Evolutionary conservation across 192 early-diverging fungal species (phyloP), one percentile per base, ranked within the genome.

Genomic region (Coemansia sp.): DNA sequence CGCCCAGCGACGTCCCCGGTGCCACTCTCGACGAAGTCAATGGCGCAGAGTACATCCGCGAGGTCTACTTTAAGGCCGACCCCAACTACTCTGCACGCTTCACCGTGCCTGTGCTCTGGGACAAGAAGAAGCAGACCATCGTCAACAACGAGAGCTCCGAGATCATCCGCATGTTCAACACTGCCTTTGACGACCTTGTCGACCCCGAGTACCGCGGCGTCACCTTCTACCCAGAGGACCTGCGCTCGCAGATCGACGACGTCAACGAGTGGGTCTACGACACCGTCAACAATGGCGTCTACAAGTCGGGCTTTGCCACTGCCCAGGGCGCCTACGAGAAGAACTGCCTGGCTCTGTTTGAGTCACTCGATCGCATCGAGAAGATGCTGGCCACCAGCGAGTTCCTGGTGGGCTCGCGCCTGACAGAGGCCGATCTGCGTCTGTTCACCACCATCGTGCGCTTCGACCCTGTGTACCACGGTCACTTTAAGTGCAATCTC

Each of bases 51-150:
- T 87, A 82, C 67, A 53, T 96, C 24, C 78, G 85, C 18, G 94
- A 98, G 30, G 35, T 98, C 10, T 98, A 98, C 77, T 88, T 88
- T 76, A 95, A 93, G 79, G 91, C 87, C 8, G 77, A 92, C 36
- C 81, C 87, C 13, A 73, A 89, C 44, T 93, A 92, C 51, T 38
- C 55, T 2, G 67, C 64, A 19, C 81, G 86, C 18, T 88, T 87
- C 66, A 98, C 96, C 2, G 96, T 98, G 2, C 96, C 96, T 17
- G 84, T 97, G 33, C 83, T 98, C 19, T 97, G 93, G 94, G 96
- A 98, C 75, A 97, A 89, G 80, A 91, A 95, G 72, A 69, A 72
- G 23, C 41, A 83, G 33, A 98, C 93, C 20, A 97, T 98, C 45
- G 87, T 91, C 14, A 98, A 92, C 85, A 98, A 98, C 72, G 96